A percentile compares a stretch with the other conserved stretches of the same genome.
phyloP scores from a whole-genome alignment of 345 rosid species.

The Arabis hirsuta region DNA sequence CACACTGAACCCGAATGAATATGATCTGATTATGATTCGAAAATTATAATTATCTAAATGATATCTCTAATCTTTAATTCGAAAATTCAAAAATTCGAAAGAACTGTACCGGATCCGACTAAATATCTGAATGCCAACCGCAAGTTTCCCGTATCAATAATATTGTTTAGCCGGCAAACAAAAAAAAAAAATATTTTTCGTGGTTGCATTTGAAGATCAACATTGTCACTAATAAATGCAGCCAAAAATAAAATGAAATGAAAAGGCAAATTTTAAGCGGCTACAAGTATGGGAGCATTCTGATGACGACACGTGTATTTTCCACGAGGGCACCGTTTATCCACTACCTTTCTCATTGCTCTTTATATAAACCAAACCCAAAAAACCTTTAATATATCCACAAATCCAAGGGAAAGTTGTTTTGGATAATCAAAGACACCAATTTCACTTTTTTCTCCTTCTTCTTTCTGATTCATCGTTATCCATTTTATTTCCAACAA shows the following conservation, averaged over 20 bases:
- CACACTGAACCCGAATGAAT: too few species aligned
- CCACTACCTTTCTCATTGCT: conserved; percentile 9
- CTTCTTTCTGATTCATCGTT: not conserved
- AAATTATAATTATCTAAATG: too few species aligned
- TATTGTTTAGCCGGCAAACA: too few species aligned
- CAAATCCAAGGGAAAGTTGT: conserved; percentile 1
- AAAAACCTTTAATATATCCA: conserved; percentile 13
- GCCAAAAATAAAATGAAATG: not conserved
- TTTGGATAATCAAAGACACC: not conserved
- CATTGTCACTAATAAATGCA: not conserved
- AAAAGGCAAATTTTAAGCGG: conserved; percentile 30
- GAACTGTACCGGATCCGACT: too few species aligned
- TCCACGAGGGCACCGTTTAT: conserved; percentile 30
- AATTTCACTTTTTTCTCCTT: not conserved
- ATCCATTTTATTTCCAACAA: not conserved
- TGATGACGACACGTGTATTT: conserved; percentile 35
- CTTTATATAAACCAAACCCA: conserved; percentile 38
- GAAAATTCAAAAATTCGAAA: too few species aligned
- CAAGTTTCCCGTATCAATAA: too few species aligned
- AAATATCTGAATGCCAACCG: too few species aligned
- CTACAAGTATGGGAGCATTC: conserved; percentile 29
- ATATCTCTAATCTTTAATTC: too few species aligned
- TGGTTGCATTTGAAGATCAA: conserved; percentile 26
- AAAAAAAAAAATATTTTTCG: conserved; percentile 9
- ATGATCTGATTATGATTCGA: too few species aligned